Percentiles rank a stretch among this genome's conserved stretches.
Conservation (phyloP, 2,329 filamentous ascomycete species). For the Passalora sequoiae region DNA sequence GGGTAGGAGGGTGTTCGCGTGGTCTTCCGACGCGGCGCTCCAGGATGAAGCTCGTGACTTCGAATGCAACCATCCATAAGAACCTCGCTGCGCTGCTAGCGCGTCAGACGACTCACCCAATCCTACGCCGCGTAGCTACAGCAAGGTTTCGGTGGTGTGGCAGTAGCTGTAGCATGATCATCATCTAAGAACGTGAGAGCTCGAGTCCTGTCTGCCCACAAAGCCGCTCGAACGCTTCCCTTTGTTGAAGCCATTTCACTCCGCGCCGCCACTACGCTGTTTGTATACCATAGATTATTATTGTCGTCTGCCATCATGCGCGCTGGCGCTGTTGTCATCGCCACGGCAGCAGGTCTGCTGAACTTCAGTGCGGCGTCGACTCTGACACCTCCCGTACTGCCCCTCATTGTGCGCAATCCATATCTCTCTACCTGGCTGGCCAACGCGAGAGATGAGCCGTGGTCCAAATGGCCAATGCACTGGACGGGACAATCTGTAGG, state of each 20-base stretch:
- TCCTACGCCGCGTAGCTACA: conserved; percentile 9
- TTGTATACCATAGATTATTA: background rate
- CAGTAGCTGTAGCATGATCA: background rate
- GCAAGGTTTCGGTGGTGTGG: conserved; percentile 3
- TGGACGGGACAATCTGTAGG: conserved; percentile 64
- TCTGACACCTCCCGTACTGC: conserved; percentile 51
- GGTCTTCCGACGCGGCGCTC: background rate
- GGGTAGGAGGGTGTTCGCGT: conserved; percentile 1
- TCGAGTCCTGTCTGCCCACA: no score
- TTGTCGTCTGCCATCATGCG: conserved; percentile 18
- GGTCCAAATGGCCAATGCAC: conserved; percentile 83
- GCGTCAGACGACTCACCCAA: conserved; percentile 16
- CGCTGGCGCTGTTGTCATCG: conserved; percentile 11
- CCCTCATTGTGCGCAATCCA: conserved; percentile 48
- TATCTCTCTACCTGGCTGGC: conserved; percentile 53
- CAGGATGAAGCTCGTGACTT: conserved; percentile 8
- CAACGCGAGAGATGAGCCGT: conserved; percentile 66
- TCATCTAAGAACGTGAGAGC: background rate
- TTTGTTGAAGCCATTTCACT: no score
- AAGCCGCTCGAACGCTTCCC: no score
- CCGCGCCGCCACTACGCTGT: no score
- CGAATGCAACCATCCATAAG: no score
- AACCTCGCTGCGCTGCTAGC: no score
- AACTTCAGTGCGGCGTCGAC: conserved; percentile 46
- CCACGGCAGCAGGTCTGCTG: conserved; percentile 24